Evolutionary conservation across 805 yeast genomes (phyloP), one percentile per base, ranked within the genome.

Genomic region (Grigorovia humatica): DNA sequence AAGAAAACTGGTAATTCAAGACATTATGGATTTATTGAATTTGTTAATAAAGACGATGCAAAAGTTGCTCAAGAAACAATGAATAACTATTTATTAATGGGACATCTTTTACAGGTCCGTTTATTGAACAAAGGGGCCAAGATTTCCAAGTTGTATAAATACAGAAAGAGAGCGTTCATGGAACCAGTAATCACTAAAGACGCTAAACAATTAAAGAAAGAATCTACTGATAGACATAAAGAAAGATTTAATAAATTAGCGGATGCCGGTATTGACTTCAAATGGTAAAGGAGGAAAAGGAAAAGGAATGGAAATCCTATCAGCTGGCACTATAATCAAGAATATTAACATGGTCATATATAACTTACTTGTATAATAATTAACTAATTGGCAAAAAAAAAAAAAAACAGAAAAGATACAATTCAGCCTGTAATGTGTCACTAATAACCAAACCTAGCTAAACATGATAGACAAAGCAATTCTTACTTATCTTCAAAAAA

Each of bases 11-110:
- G 98, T 46, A 81, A 82, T 51, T 82, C 96, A 15, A 90, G 88
- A 71, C 97, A 89, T 67, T 91, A 82, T 68, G 98, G 89, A 7
- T 91, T 88, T 68, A 73, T 93, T 46, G 96, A 93, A 70, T 93
- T 91, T 63, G 78, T 76, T 44, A 75, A 80, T 51, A 64, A 67
- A 42, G 87, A 82, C 47, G 95, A 85, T 51, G 97, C 98, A 46
- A 77, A 81, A 59, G 75, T 89, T 55, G 99, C 96, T 2, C 86
- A 85, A 55, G 98, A 93, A 58, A 83, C 97, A 46, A 93, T 93
- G 99, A 83, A 93, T 70, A 93, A 93, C 70, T 93, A 93, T 63
- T 76, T 93, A 55, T 66, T 93, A 46, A 82, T 87, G 71, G 95
- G 95, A 7, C 97, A 91, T 68, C 78, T 90, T 55, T 72, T 93